These are phyloP conservation scores for Fonsecaea pugnacius DNA, from an alignment of 2,329 filamentous ascomycete species.

Conservation along the genomic window DNA sequence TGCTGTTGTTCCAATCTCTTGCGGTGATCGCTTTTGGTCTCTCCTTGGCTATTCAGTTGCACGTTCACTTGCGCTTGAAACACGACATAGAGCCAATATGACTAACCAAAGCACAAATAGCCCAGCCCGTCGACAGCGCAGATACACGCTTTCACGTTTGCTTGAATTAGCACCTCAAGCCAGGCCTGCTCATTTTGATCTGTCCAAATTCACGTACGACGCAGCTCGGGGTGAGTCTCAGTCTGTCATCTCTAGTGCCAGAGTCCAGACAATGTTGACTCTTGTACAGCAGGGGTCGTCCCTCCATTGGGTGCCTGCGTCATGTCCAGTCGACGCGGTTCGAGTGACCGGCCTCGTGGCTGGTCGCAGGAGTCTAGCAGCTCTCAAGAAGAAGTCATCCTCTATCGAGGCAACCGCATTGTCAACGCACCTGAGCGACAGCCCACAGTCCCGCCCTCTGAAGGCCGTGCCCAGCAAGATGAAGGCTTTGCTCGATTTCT, in stretches of 20 bases:
- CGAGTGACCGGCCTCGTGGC: slow-evolving; percentile 31
- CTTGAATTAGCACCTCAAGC: slow-evolving; percentile 34
- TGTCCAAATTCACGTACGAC: slow-evolving; percentile 38
- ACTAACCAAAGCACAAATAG: slow-evolving; percentile 35
- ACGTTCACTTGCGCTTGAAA: slow-evolving; percentile 17
- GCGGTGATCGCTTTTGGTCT: slow-evolving; percentile 28
- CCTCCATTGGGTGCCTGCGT: slow-evolving; percentile 36
- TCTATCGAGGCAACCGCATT: slow-evolving; percentile 29
- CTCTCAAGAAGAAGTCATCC: slow-evolving; percentile 32
- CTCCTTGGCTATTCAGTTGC: slow-evolving; percentile 27
- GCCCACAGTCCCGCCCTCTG: slow-evolving; percentile 43
- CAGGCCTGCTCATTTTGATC: slow-evolving; percentile 32
- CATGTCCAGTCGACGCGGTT: slow-evolving; percentile 32
- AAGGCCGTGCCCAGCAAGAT: slow-evolving; percentile 43
- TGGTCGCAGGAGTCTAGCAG: slow-evolving; percentile 32
- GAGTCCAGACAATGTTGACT: slow-evolving; percentile 20
- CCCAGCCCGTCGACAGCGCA: slow-evolving; percentile 24
- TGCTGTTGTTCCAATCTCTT: slow-evolving; percentile 22
- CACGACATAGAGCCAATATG: slow-evolving; percentile 30
- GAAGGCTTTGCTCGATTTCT: slow-evolving; percentile 53
- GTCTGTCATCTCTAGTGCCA: neutral
- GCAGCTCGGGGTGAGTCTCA: slow-evolving; percentile 36
- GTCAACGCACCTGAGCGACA: slow-evolving; percentile 37
- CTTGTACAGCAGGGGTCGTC: slow-evolving; percentile 35
- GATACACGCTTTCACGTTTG: slow-evolving; percentile 33